These are phyloP conservation scores for Pseudozyma pruni DNA, from an alignment of 1,284 basidiomycete species.

Conservation along the genomic window DNA sequence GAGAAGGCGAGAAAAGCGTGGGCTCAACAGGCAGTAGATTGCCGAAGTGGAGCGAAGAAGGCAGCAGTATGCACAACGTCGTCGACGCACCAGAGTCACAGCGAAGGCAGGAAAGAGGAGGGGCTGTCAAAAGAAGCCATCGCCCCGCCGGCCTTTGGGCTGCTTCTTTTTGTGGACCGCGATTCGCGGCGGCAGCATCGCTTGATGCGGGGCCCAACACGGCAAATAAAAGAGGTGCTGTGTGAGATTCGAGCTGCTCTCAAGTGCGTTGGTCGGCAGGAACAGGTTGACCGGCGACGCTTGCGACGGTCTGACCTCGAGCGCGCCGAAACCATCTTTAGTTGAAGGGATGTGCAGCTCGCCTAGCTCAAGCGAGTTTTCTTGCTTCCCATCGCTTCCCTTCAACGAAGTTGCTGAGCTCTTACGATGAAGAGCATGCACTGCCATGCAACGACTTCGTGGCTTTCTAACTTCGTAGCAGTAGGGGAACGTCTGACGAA, in stretches of 20 bases:
- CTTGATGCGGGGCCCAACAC: no score
- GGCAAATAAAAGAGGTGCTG: not conserved
- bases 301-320: not conserved
- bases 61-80: not conserved
- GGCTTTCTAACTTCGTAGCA: no score
- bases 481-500: no score
- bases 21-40: not conserved
- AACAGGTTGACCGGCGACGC: constrained; percentile 5
- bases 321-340: no score
- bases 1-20: not conserved
- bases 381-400: not conserved
- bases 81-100: not conserved
- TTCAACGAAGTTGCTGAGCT: no score
- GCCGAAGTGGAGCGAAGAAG: constrained; percentile 1
- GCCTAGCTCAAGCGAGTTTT: constrained; percentile 1
- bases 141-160: constrained; percentile 3
- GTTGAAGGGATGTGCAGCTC: constrained; percentile 10
- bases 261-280: no score
- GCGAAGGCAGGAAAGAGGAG: not conserved
- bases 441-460: no score
- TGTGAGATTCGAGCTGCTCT: no score
- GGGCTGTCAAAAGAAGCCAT: not conserved
- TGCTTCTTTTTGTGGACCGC: constrained; percentile 2
- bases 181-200: not conserved
- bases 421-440: no score